Percentiles rank a stretch among this genome's conserved stretches.
phyloP scores from a whole-genome alignment of 805 yeast species.

The Pichia occidentalis region DNA sequence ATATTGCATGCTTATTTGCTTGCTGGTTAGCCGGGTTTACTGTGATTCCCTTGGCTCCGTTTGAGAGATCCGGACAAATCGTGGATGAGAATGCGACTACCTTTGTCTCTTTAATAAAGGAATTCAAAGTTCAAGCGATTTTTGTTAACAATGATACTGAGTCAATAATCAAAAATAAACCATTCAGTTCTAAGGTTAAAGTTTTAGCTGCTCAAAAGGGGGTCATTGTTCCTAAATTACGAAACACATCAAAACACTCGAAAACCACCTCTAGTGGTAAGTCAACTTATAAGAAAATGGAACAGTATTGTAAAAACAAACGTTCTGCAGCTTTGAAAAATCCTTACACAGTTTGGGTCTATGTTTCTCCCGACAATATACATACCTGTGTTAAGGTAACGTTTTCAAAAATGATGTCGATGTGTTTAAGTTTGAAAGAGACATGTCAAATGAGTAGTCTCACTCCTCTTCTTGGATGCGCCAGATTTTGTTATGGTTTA shows the following conservation, averaged over 20 bases:
- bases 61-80: slow-evolving; percentile 48
- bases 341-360: slow-evolving; percentile 49
- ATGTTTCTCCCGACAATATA: slow-evolving; percentile 66
- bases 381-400: slow-evolving; percentile 51
- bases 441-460: slow-evolving; percentile 76
- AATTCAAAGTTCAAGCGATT: slow-evolving; percentile 63
- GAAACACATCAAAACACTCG: slow-evolving; percentile 60
- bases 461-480: slow-evolving; percentile 77
- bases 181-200: slow-evolving; percentile 53
- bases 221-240: slow-evolving; percentile 42
- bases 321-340: slow-evolving; percentile 32
- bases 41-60: slow-evolving; percentile 69
- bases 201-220: slow-evolving; percentile 23
- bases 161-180: slow-evolving; percentile 57
- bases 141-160: slow-evolving; percentile 78
- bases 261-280: slow-evolving; percentile 29
- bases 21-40: slow-evolving; percentile 76
- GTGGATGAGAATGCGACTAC: slow-evolving; percentile 69
- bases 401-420: slow-evolving; percentile 60
- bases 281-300: slow-evolving; percentile 38
- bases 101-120: slow-evolving; percentile 57
- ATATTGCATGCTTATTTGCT: slow-evolving; percentile 74
- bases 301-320: slow-evolving; percentile 22
- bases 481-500: slow-evolving; percentile 73
- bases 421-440: slow-evolving; percentile 86